Evolutionary conservation across 2,329 filamentous ascomycete species (phyloP).

Genomic region (Penicillium sp.): DNA sequence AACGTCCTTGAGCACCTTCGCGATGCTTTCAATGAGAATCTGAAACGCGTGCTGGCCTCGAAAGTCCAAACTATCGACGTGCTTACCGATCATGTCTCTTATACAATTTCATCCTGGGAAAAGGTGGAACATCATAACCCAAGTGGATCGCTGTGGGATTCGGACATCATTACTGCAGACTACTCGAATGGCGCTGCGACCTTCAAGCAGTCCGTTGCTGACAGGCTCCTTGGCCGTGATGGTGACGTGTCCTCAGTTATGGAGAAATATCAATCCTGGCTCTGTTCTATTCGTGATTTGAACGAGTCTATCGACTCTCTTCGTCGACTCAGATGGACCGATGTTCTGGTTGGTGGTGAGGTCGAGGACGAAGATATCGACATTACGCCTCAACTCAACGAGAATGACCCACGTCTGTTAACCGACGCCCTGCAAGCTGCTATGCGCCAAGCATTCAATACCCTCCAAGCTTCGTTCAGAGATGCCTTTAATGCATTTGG

Average conservation of each 20-base stretch:
- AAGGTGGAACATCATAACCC: constrained; percentile 54
- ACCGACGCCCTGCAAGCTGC: constrained; percentile 63
- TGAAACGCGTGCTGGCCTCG: constrained; percentile 65
- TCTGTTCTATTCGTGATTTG: constrained; percentile 65
- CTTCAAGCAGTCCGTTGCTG: constrained; percentile 72
- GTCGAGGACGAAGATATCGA: constrained; percentile 44
- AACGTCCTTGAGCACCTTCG: constrained; percentile 72
- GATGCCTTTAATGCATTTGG: constrained; percentile 55
- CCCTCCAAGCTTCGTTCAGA: constrained; percentile 53
- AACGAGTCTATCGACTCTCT: constrained; percentile 38
- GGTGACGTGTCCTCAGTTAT: constrained; percentile 66
- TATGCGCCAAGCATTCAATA: constrained; percentile 61
- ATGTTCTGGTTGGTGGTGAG: constrained; percentile 44
- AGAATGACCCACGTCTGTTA: constrained; percentile 70
- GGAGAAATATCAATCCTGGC: constrained; percentile 72
- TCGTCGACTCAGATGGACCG: constrained; percentile 41
- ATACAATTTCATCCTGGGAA: constrained; percentile 65
- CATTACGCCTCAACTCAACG: constrained; percentile 60
- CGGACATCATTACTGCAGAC: constrained; percentile 66
- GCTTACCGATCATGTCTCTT: constrained; percentile 68
- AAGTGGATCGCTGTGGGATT: constrained; percentile 69
- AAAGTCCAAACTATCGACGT: constrained; percentile 68
- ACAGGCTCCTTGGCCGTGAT: constrained; percentile 73
- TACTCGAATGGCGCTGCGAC: constrained; percentile 66
- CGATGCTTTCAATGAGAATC: constrained; percentile 68